phyloP scores from a whole-genome alignment of 2,329 filamentous ascomycete species.

The Beauveria varroae region DNA sequence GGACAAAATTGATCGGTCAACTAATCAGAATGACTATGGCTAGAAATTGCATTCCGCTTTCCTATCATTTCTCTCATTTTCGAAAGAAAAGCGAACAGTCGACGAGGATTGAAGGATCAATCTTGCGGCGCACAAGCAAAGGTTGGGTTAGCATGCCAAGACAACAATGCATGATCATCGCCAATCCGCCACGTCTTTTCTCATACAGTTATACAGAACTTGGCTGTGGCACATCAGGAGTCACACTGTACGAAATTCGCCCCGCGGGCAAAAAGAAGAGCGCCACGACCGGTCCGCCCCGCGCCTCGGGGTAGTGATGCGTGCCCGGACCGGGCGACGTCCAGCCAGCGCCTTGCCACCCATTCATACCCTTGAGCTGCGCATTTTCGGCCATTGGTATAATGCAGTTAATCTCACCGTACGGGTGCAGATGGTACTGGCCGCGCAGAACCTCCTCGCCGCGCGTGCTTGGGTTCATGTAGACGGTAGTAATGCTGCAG shows the following conservation, averaged over 20 bases:
- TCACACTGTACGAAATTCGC: constrained; percentile 41
- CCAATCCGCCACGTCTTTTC: background rate
- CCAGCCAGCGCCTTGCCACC: constrained; percentile 50
- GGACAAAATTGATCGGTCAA: background rate
- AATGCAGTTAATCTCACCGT: constrained; percentile 49
- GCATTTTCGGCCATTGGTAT: constrained; percentile 40
- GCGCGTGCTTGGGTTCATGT: constrained; percentile 37
- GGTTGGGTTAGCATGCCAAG: background rate
- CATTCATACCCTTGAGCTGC: constrained; percentile 47
- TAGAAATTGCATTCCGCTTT: too few species aligned
- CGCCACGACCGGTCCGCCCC: constrained; percentile 41
- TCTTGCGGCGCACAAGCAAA: background rate
- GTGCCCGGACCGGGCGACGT: constrained; percentile 46
- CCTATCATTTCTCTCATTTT: too few species aligned
- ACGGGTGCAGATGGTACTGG: constrained; percentile 47
- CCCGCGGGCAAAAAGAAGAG: constrained; percentile 50
- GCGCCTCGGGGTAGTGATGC: constrained; percentile 48
- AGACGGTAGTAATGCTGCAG: constrained; percentile 50
- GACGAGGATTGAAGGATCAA: too few species aligned
- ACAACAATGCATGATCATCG: background rate
- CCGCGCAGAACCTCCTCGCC: constrained; percentile 37
- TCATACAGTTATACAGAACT: constrained; percentile 9
- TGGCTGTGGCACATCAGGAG: constrained; percentile 35
- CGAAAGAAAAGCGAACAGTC: too few species aligned
- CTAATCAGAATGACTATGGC: background rate